Evolutionary conservation across 208 protist species (phyloP), one percentile per base, ranked within the genome.

Genomic region (Trypanosoma lewisi): DNA sequence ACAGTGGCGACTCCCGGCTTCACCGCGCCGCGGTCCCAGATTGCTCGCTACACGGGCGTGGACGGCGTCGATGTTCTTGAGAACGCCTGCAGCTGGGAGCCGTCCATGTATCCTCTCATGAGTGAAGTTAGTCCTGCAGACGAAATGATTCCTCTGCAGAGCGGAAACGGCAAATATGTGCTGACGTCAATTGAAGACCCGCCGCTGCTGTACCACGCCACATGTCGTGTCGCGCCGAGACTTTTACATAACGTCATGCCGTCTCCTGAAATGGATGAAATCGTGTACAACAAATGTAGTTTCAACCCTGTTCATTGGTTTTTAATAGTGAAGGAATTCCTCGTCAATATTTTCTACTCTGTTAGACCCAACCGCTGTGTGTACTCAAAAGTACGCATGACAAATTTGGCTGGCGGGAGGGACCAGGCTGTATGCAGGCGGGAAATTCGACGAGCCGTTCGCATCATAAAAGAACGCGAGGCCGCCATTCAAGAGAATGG

Each of bases 1-100:
- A 92, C 88, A 16, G 85, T 95, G 16, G 75, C 71, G 11, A 86
- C 85, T 64, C 85, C 85, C 23, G 88, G 88, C 19, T 69, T 92
- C 49, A 89, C 82, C 1, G 78, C 85, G 11, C 70, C 74, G 17
- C 77, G 85, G 8, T 49, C 85, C 0, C 81, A 91, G 54, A 67
- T 95, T 19, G 52, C 85, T 0, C 82, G 85, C 25, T 95, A 95
- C 75, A 82, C 78, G 8, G 88, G 78, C 11, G 69, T 70, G 4
- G 83, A 91, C 49, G 81, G 82, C 25, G 72, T 95, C 4, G 75
- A 73, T 34, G 83, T 95, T 17, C 67, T 91, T 31, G 45, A 77
- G 31, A 94, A 94, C 63, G 75, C 56, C 65, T 75, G 56, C 51
- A 48, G 74, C 78, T 57, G 75, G 65, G 42, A 47, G 50, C 63